These are phyloP conservation scores for Gilbertella persicaria DNA, from an alignment of 371 early-diverging fungal genomes.

Conservation along the genomic window DNA sequence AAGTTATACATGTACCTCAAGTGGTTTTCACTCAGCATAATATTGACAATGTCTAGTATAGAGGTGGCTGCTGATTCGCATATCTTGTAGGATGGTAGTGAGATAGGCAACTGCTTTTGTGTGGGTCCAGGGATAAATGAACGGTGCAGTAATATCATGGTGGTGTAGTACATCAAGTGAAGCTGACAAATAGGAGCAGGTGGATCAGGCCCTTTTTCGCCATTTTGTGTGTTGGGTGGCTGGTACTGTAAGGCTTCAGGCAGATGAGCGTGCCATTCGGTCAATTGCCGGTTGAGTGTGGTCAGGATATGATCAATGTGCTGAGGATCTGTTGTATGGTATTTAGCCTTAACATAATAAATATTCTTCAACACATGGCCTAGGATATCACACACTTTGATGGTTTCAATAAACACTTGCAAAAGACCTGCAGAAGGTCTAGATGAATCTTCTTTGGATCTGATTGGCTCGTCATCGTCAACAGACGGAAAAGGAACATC, in stretches of 20 bases:
- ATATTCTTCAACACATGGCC: slow-evolving; percentile 49
- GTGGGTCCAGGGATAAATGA: slow-evolving; percentile 42
- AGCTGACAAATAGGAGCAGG: slow-evolving; percentile 42
- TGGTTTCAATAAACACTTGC: slow-evolving; percentile 37
- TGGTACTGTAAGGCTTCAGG: slow-evolving; percentile 43
- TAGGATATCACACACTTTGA: slow-evolving; percentile 43
- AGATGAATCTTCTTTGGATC: slow-evolving; percentile 6
- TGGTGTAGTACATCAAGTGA: slow-evolving; percentile 43
- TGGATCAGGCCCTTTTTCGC: slow-evolving; percentile 28
- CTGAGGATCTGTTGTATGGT: slow-evolving; percentile 25
- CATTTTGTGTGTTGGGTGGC: slow-evolving; percentile 25
- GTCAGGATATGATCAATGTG: slow-evolving; percentile 40
- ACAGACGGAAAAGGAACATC: slow-evolving; percentile 50
- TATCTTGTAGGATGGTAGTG: slow-evolving; percentile 43
- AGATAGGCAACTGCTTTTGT: slow-evolving; percentile 18
- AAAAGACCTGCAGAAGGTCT: slow-evolving; percentile 29
- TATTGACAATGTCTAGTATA: slow-evolving; percentile 49
- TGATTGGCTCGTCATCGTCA: slow-evolving; percentile 42
- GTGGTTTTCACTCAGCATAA: slow-evolving; percentile 35
- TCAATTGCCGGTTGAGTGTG: slow-evolving; percentile 39
- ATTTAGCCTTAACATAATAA: slow-evolving; percentile 41
- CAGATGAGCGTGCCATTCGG: slow-evolving; percentile 44
- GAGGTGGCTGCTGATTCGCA: slow-evolving; percentile 52
- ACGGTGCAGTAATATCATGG: slow-evolving; percentile 43
- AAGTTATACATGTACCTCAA: slow-evolving; percentile 35